Evolutionary conservation across 306 rosid genomes (phyloP).

Genomic region (Boehmeria nivea): DNA sequence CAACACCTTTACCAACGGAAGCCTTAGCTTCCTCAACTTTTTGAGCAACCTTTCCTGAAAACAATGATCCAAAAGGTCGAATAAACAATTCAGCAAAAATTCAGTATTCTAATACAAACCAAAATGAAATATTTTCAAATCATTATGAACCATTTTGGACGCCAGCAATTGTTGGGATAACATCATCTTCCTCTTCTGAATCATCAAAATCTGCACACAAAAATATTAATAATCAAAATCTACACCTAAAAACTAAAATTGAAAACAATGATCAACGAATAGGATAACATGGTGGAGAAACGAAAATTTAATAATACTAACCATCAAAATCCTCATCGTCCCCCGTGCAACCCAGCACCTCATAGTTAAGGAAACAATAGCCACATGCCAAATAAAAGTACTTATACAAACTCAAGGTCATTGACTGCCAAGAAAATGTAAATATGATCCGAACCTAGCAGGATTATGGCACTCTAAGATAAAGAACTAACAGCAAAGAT

Average conservation of each 20-base stretch:
- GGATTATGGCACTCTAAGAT: not conserved
- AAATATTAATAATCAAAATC: not conserved
- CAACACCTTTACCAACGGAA: too few relatives aligned
- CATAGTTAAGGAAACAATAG: slow-evolving; percentile 1
- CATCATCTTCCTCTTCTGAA: slow-evolving; percentile 29
- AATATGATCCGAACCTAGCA: too few relatives aligned
- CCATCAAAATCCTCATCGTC: slow-evolving; percentile 1
- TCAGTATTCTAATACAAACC: not conserved
- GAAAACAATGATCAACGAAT: not conserved
- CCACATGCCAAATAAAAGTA: too few relatives aligned
- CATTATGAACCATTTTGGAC: slow-evolving; percentile 46
- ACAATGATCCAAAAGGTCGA: not conserved
- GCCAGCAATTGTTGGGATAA: slow-evolving; percentile 18
- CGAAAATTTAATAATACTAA: not conserved
- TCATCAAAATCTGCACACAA: slow-evolving; percentile 28
- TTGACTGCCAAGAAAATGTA: too few relatives aligned
- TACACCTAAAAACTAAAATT: too few relatives aligned
- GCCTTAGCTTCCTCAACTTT: slow-evolving; percentile 26
- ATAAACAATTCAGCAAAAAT: not conserved
- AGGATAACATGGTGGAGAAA: not conserved
- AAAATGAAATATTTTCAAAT: not conserved
- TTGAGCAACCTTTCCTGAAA: slow-evolving; percentile 41
- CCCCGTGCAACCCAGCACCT: not conserved
- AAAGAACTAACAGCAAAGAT: not conserved
- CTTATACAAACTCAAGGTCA: too few relatives aligned